phyloP scores from a whole-genome alignment of 2,329 filamentous ascomycete species.

The Metarhizium sp. region DNA sequence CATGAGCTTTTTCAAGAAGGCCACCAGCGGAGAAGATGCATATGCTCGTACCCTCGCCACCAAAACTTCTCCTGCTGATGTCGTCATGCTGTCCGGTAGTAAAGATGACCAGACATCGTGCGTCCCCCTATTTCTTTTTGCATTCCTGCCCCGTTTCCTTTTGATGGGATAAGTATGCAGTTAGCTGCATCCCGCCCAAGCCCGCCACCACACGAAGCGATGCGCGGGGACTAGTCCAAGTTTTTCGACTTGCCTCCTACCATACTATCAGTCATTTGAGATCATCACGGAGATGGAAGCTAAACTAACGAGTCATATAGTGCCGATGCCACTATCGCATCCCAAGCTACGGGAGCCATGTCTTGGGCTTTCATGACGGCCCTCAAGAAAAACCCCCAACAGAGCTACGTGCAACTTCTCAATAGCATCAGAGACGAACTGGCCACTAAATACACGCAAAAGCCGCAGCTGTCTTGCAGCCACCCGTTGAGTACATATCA shows the following conservation, averaged over 20 bases:
- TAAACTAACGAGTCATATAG: constrained; percentile 33
- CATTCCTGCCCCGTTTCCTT: neutral
- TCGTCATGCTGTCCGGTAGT: constrained; percentile 95
- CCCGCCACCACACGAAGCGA: no score
- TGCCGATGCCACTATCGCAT: constrained; percentile 83
- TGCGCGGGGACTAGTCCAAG: no score
- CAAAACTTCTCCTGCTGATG: constrained; percentile 90
- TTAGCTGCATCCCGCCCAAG: no score
- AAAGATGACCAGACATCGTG: constrained; percentile 94
- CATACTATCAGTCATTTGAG: neutral
- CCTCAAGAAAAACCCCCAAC: constrained; percentile 92
- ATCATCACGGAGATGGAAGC: neutral
- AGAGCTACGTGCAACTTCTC: constrained; percentile 93
- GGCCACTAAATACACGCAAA: constrained; percentile 79
- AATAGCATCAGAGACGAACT: constrained; percentile 96
- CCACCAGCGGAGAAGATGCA: constrained; percentile 69
- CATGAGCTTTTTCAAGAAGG: constrained; percentile 82
- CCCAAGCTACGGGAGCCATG: constrained; percentile 94
- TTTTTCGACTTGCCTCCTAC: no score
- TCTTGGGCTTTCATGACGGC: constrained; percentile 93
- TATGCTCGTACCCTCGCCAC: constrained; percentile 74
- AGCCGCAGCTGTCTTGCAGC: constrained; percentile 93
- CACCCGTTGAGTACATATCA: constrained; percentile 76
- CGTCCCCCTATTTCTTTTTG: constrained; percentile 31
- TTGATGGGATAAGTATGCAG: neutral